Base-by-base conservation (phyloP, 2,329 filamentous ascomycete species). In the Sarocladium strictum region DNA sequence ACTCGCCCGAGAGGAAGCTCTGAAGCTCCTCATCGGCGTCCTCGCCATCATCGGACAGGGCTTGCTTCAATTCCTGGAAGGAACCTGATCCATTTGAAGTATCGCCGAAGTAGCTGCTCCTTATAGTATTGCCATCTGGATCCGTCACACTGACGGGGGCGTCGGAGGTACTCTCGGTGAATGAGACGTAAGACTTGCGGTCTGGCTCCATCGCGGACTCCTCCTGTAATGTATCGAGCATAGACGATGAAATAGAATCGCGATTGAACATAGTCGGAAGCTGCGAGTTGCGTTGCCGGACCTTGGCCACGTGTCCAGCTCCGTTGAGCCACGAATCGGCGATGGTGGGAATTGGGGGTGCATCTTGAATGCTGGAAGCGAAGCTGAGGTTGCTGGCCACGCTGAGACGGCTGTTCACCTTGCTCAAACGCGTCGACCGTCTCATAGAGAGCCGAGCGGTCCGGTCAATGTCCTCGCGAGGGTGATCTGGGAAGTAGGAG, bases 401-500 rank as follows among this genome's bases (percentile, higher is more conserved):
- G 67, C 92, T 97, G 56, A 99, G 79, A 27, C 93, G 89, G 68
- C 90, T 96, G 60, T 95, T 93, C 60, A 95, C 90, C 68, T 90
- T 89, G 74, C 93, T 97, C 59, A 97, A 78, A 53, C 94, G 87
- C 53, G 89, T 90, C 38, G 93, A 97, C 61, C 94, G 83, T 61
- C 93, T 84, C 69, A 97, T 87, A 1, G 93, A 97, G 71, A 97
- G 83, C 50, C 94, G 88, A 58, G 96, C 92, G 0, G 94, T 97
- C 62, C 91, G 88, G 69, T 97, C 94, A 66, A 99, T 97, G 62
- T 96, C 90, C 67, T 96, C 92, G 55, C 90, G 86, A 51, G 92
- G 85, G 64, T 97, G 93, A 64, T 96, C 91, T 0, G 94, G 94
- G 78, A 99, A 99, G 76, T 97, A 99, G 0, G 92, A 96, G 1